Percentiles rank a stretch among this genome's conserved stretches.
Conservation (phyloP, 2,329 filamentous ascomycete genomes). For the Penicillium corylophilum region DNA sequence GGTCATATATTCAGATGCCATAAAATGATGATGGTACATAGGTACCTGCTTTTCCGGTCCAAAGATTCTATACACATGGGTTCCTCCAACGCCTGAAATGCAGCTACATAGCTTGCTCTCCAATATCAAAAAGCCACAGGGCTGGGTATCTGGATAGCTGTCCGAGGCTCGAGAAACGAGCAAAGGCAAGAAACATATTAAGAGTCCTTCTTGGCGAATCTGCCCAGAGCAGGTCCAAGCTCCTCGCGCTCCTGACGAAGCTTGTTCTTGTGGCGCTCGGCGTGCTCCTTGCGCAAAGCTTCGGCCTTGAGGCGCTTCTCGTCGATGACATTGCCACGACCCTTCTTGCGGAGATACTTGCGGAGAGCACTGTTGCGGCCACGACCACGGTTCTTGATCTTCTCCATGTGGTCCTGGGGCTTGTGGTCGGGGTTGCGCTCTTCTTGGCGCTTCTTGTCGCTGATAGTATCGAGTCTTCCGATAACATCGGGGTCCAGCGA, state of each 20-base stretch:
- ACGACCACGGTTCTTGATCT: slow-evolving; percentile 71
- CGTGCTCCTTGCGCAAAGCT: slow-evolving; percentile 69
- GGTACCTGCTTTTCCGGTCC: slow-evolving; percentile 18
- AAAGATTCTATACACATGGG: slow-evolving; percentile 20
- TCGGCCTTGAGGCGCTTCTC: slow-evolving; percentile 87
- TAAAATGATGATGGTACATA: slow-evolving; percentile 4
- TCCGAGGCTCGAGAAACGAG: slow-evolving; percentile 12
- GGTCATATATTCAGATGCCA: not conserved
- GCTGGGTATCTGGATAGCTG: slow-evolving; percentile 27
- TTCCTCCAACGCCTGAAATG: slow-evolving; percentile 28
- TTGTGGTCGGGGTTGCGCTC: slow-evolving; percentile 79
- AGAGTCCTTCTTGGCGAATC: slow-evolving; percentile 72
- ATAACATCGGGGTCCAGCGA: slow-evolving; percentile 89
- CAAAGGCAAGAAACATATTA: slow-evolving; percentile 14
- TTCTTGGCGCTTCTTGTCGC: slow-evolving; percentile 71
- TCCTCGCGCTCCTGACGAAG: slow-evolving; percentile 68
- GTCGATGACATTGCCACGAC: slow-evolving; percentile 90
- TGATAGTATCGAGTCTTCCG: slow-evolving; percentile 79
- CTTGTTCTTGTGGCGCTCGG: slow-evolving; percentile 67
- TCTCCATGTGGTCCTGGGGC: slow-evolving; percentile 57
- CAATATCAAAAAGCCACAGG: slow-evolving; percentile 17
- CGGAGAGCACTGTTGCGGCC: slow-evolving; percentile 88
- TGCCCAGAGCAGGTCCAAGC: slow-evolving; percentile 78
- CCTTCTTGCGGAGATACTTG: slow-evolving; percentile 88
- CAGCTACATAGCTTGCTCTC: slow-evolving; percentile 14